Conservation (phyloP, 441 rosid genomes). For the Gossypium lobatum region DNA sequence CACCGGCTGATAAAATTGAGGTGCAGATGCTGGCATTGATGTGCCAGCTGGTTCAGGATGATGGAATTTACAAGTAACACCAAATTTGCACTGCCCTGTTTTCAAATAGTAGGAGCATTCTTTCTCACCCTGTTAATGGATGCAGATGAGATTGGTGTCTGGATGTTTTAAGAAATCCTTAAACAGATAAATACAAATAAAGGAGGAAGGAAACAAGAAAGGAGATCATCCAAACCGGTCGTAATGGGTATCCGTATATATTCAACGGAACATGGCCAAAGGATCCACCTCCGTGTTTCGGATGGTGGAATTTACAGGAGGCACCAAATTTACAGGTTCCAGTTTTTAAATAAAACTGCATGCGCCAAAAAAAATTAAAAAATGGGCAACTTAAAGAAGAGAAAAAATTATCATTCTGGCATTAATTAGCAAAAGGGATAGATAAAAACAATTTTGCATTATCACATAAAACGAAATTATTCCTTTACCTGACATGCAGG, state of each 20-base stretch:
- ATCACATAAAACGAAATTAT: neutral
- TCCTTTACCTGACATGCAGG: slow-evolving; percentile 71
- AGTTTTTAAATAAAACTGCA: slow-evolving; percentile 80
- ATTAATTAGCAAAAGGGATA: neutral
- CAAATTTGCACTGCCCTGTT: too few species aligned
- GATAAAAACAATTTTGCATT: neutral
- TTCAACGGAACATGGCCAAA: slow-evolving; percentile 60
- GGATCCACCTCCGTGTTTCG: slow-evolving; percentile 71
- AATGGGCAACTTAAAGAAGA: neutral
- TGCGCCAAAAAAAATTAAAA: slow-evolving; percentile 3
- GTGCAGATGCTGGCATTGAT: too few species aligned
- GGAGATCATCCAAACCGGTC: slow-evolving; percentile 47
- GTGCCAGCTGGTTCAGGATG: too few species aligned
- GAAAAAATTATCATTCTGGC: neutral
- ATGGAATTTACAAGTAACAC: too few species aligned
- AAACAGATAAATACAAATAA: neutral
- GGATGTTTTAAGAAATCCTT: neutral
- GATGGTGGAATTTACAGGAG: slow-evolving; percentile 94
- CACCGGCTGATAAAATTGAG: too few species aligned
- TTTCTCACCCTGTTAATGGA: slow-evolving; percentile 51
- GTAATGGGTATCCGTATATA: slow-evolving; percentile 69
- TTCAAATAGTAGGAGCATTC: slow-evolving; percentile 50
- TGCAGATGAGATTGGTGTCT: neutral
- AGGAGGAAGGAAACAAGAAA: slow-evolving; percentile 4
- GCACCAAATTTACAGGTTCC: slow-evolving; percentile 98